A percentile compares a stretch with the other conserved stretches of the same genome.
Conservation (phyloP, 2,329 filamentous ascomycete genomes). For the Phyllosticta paracitricarpa region DNA sequence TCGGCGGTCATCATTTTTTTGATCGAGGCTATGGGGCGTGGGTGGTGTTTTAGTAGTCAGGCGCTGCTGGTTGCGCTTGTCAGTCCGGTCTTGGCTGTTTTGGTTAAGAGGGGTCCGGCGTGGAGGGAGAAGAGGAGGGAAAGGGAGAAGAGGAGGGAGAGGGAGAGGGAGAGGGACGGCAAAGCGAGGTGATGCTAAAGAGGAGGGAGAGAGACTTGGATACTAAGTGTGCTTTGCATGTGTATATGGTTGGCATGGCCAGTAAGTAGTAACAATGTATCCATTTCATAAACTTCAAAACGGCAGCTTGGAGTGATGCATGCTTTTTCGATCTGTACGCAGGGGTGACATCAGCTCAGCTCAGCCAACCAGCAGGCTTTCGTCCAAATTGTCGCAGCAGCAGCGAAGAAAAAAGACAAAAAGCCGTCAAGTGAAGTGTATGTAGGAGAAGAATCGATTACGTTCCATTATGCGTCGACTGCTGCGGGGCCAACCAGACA, state of each 20-base stretch:
- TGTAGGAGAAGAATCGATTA: too few species aligned
- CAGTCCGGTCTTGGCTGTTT: slow-evolving; percentile 32
- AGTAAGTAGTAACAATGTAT: too few species aligned
- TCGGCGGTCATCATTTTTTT: slow-evolving; percentile 31
- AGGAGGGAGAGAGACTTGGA: background rate
- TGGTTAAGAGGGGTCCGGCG: slow-evolving; percentile 30
- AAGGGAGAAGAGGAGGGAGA: slow-evolving; percentile 14
- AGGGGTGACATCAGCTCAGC: background rate
- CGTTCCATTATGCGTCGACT: too few species aligned
- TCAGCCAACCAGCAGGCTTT: too few species aligned
- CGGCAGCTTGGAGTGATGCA: too few species aligned
- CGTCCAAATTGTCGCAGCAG: too few species aligned
- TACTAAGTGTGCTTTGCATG: background rate
- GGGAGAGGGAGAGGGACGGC: background rate
- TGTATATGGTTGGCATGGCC: too few species aligned
- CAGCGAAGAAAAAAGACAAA: too few species aligned
- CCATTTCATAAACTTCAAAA: too few species aligned
- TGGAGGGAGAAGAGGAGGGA: slow-evolving; percentile 35
- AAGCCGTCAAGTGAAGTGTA: too few species aligned
- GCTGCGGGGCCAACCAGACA: too few species aligned
- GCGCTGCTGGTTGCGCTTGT: slow-evolving; percentile 29
- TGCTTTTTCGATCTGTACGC: background rate
- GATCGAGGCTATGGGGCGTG: slow-evolving; percentile 32
- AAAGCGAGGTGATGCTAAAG: background rate
- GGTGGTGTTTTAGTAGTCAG: slow-evolving; percentile 39